These are phyloP conservation scores for Penicillium daleae DNA, from an alignment of 495 filamentous ascomycete species.

Conservation along the genomic window DNA sequence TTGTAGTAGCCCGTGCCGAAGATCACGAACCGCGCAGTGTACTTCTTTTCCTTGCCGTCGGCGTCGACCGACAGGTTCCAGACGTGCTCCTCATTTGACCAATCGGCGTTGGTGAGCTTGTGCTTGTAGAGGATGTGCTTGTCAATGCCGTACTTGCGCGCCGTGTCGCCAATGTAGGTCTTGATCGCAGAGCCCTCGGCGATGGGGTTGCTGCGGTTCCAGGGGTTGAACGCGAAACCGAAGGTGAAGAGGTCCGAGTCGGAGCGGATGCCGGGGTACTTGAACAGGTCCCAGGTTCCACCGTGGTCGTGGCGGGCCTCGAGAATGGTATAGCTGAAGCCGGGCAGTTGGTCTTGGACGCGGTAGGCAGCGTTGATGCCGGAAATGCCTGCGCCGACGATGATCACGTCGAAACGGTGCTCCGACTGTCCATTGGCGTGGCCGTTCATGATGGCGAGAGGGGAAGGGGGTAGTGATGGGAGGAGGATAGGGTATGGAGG, in stretches of 20 bases:
- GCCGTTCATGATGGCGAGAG: conserved; percentile 26
- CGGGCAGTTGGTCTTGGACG: conserved; percentile 60
- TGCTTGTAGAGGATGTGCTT: conserved; percentile 63
- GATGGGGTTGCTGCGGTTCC: conserved; percentile 61
- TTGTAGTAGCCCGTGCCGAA: conserved; percentile 68
- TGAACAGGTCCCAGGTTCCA: conserved; percentile 75
- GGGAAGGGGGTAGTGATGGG: not conserved
- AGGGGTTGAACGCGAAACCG: conserved; percentile 70
- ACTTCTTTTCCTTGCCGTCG: conserved; percentile 48
- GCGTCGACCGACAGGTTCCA: conserved; percentile 65
- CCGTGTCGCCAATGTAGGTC: conserved; percentile 64
- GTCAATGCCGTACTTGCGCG: conserved; percentile 62
- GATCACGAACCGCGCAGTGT: conserved; percentile 61
- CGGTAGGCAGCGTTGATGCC: conserved; percentile 78
- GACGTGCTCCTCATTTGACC: conserved; percentile 59
- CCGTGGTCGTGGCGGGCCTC: conserved; percentile 64
- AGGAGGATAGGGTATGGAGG: not conserved
- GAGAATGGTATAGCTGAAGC: conserved; percentile 60
- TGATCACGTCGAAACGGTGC: conserved; percentile 59
- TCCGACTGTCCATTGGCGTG: conserved; percentile 26
- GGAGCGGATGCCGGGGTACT: conserved; percentile 69
- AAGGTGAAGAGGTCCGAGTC: conserved; percentile 71
- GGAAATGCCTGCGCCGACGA: conserved; percentile 75
- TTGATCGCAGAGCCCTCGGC: conserved; percentile 62
- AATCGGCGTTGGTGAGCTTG: conserved; percentile 57